phyloP scores from a whole-genome alignment of 768 basidiomycete species.

The Tulasnella sp. region DNA sequence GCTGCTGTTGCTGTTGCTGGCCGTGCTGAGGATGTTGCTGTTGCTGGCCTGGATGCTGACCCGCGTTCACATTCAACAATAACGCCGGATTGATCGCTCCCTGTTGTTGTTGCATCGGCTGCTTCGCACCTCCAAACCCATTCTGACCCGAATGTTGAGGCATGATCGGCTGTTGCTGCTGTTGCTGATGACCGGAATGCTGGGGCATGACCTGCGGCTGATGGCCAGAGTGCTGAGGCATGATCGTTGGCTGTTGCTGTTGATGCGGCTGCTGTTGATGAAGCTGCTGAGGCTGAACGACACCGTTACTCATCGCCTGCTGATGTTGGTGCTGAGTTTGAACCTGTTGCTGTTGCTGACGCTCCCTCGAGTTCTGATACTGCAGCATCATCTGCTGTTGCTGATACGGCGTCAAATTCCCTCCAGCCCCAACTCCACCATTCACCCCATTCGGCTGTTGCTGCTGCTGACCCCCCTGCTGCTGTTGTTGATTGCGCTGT shows the following conservation, averaged over 20 bases:
- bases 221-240: slow-evolving; percentile 17
- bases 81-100: slow-evolving; percentile 3
- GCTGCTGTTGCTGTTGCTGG: slow-evolving; percentile 21
- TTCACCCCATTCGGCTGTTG: neutral
- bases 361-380: neutral
- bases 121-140: neutral
- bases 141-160: slow-evolving; percentile 12
- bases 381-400: slow-evolving; percentile 20
- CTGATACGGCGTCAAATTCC: slow-evolving; percentile 21
- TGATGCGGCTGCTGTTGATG: slow-evolving; percentile 21
- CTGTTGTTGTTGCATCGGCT: neutral
- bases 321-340: slow-evolving; percentile 24
- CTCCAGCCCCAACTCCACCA: neutral
- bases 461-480: neutral
- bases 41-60: neutral
- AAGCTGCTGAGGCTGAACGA: slow-evolving; percentile 11
- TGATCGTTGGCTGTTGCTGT: slow-evolving; percentile 15
- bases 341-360: slow-evolving; percentile 23
- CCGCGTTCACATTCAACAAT: neutral
- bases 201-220: slow-evolving; percentile 6
- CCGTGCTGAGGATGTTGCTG: slow-evolving; percentile 8
- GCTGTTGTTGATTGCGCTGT: neutral
- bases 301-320: slow-evolving; percentile 3
- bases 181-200: neutral
- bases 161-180: neutral